Base-by-base conservation (phyloP, 371 early-diverging fungal species). In the Chytridium lagenaria region DNA sequence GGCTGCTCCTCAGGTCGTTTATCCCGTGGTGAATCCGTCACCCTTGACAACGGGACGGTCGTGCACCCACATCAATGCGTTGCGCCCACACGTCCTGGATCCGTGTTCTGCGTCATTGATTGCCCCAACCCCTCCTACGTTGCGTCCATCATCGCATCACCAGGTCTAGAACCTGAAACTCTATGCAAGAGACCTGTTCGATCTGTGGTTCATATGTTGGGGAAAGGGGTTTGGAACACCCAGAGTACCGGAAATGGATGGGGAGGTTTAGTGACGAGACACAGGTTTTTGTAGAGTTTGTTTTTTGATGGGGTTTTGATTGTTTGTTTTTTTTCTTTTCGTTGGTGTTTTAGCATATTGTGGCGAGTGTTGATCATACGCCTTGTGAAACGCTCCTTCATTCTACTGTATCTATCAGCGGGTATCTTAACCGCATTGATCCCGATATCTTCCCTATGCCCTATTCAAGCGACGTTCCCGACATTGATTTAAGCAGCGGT, bases 81-180 rank as follows among this genome's bases (percentile, higher is more conserved):
- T 28, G 86, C 83, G 1, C 87, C 88, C 0, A 57, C 81, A 1
- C 81, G 84, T 44, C 86, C 90, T 0, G 91, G 92, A 12, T 75
- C 86, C 22, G 86, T 89, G 3, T 92, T 96, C 78, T 80, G 94
- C 50, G 84, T 98, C 23, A 74, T 95, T 26, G 98, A 97, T 68
- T 93, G 94, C 66, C 97, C 96, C 1, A 77, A 84, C 36, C 55
- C 75, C 1, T 79, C 73, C 0, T 94, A 94, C 77, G 81, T 97
- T 26, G 75, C 78, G 31, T 79, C 86, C 16, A 69, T 97, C 26
- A 72, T 86, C 5, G 40, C 74, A 1, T 80, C 87, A 3, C 68
- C 81, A 15, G 78, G 77, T 49, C 91, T 93, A 64, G 65, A 78
- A 2, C 26, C 57, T 7, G 26, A 57, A 26, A 30, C 15, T 22